phyloP scores from a whole-genome alignment of 2,329 filamentous ascomycete genomes.

The Colletotrichum graminicola region DNA sequence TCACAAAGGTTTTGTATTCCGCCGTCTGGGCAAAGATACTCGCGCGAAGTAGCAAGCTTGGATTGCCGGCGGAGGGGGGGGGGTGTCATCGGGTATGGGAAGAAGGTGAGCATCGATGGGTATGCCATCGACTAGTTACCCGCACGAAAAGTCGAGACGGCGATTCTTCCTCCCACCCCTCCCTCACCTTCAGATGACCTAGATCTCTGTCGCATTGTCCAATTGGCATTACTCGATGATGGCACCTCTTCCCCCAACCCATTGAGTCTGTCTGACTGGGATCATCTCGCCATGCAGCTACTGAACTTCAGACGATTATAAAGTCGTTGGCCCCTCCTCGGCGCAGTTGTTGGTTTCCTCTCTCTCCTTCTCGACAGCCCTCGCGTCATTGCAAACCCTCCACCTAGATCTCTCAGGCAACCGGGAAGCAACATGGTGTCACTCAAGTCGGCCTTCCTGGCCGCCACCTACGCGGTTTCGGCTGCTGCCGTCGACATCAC shows the following conservation, averaged over 20 bases:
- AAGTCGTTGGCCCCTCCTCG: neutral
- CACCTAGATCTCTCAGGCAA: constrained; percentile 9
- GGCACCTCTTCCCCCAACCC: neutral
- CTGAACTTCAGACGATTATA: constrained; percentile 5
- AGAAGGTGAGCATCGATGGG: neutral
- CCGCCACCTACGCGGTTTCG: constrained; percentile 43
- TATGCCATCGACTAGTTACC: neutral
- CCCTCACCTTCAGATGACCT: neutral
- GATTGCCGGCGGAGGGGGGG: neutral
- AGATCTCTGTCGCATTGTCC: neutral
- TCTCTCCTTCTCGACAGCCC: constrained; percentile 2
- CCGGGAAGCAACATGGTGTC: constrained; percentile 39
- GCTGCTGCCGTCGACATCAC: constrained; percentile 56
- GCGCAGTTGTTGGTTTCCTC: too few relatives aligned
- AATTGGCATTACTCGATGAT: constrained; percentile 5
- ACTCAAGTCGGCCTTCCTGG: constrained; percentile 43
- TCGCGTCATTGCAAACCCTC: constrained; percentile 26
- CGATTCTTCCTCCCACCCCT: neutral
- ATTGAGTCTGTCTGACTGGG: neutral
- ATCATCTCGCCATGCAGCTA: neutral
- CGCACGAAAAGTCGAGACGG: neutral
- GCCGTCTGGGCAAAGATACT: constrained; percentile 20
- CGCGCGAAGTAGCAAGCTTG: neutral
- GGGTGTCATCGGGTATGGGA: constrained; percentile 5
- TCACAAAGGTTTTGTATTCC: constrained; percentile 11